Evolutionary conservation across 305 asterid species (phyloP), one percentile per base, ranked within the genome.

Genomic region (Fraxinus ornus): DNA sequence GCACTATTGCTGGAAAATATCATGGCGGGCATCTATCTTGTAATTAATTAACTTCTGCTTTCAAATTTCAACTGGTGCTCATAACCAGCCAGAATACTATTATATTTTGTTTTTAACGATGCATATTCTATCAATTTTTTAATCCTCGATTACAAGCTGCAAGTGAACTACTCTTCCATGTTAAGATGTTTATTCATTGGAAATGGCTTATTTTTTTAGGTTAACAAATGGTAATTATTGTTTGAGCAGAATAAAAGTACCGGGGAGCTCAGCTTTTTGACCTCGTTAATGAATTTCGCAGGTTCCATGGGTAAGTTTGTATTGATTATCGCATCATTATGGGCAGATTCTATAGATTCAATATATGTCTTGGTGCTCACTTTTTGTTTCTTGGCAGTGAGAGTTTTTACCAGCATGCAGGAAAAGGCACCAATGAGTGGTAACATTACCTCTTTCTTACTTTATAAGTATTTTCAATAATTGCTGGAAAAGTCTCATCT

Each of bases 381-480:
- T 21, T 76, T 79, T 74, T 77, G 41, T 33, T 85, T 22, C 44
- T 86, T 89, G 86, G 89, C 98, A 96, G 99, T 91, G 79, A 90
- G 98, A 84, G 98, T 94, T 80, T 94, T 93, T 80, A 93, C 99
- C 77, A 92, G 98, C 91, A 75, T 92, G 84, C 98, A 93, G 88
- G 98, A 94, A 85, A 92, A 89, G 84, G 99, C 99, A 81, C 98
- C 99, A 71, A 84, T 62, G 78, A 96, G 98, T 79, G 98, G 99
- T 96, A 96, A 17, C n/a, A 22, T 75, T 79, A 72, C 24, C 24
- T 78, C 73, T 60, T 26, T 37, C 22, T 78, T 6, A 35, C 21
- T 82, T 84, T 75, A 77, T 52, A 28, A 24, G n/a, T 12, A 70
- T 70, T 28, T 28, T 28, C 37, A 28, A 13, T 70, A 30, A 30